Base-by-base conservation (phyloP, 495 filamentous ascomycete genomes). In the Lasiosphaeriaceae sp. region DNA sequence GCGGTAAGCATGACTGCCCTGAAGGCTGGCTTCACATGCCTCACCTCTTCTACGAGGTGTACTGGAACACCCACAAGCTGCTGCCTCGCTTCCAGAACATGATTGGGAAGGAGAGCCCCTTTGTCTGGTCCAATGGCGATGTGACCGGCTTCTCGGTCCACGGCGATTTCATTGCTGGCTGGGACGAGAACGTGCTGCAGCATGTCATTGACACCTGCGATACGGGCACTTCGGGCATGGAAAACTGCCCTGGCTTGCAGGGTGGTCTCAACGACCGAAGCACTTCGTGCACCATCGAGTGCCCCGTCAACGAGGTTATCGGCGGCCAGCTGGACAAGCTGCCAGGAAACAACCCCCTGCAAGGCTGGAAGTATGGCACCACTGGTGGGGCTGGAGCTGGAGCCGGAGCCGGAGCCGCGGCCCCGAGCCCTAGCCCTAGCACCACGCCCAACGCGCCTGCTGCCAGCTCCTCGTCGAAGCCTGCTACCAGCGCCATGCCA, bases 161-260 rank as follows among this genome's bases (percentile, higher is more conserved):
- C 70, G 86, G 79, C 34, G 87, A 90, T 70, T 90, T 90, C 69
- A 72, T 90, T 45, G 81, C 87, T 47, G 88, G 86, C 26, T 92
- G 88, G 88, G 81, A 90, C 58, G 66, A 75, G 50, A 58, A 70
- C 5, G 73, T 78, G 51, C 81, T 90, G 19, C 79, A 88, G 65
- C 72, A 77, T 34, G 84, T 83, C 57, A 76, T 88, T 56, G 68
- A 85, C 63, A 76, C 69, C 47, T 90, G 87, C 74, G 74, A 82
- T 52, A 75, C 66, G 54, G 73, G 79, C 37, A 76, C 77, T 55
- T 67, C 64, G 23, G 75, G 71, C n/a, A 74, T 87, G 52, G 68
- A 82, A 50, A 64, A 77, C 52, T 90, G 87, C 72, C 74, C 83
- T 31, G 64, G 69, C 39, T 66, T 78, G 54, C 74, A 73, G 52